Base-by-base conservation (phyloP, 495 filamentous ascomycete species). In the Annulohypoxylon bovei region DNA sequence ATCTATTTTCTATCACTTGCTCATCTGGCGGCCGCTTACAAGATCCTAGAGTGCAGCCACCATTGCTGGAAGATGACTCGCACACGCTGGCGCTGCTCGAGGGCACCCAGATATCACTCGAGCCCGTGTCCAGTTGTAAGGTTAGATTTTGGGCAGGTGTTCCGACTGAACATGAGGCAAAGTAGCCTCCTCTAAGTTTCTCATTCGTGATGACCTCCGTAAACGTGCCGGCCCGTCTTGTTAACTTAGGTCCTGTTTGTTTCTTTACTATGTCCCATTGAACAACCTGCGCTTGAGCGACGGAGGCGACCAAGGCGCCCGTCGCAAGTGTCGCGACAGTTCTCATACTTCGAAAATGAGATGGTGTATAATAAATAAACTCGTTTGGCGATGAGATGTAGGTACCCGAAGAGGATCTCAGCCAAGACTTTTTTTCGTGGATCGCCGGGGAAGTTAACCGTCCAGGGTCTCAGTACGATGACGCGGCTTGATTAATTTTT, bases 91-190 rank as follows among this genome's bases (percentile, higher is more conserved):
- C 90, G 9, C 75, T 78, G 12, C 84, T 83, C 4, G 87, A 84
- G 63, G 94, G 93, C 23, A 89, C 86, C 94, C 94, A 98, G 25
- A 97, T 84, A 81, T 98, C 95, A 68, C 93, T 96, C 71, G 93
- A 96, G 18, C 92, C 92, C 1, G 92, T 95, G 75, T 95, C 92
- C 62, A 95, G 80, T 75, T 93, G 89, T 49, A 95, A 74, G 1
- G 85, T 85, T 30, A 95, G 65, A 6, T 80, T 78, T 73, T 95
- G 92, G 1, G 79, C 73, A 0, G 92, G 92, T 25, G 91, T 93
- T 14, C 92, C 92, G 30, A 95, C 71, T 33, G 80, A 84, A 69
- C 93, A 82, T 54, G 90, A 90, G 23, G 88, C 87, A 71, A 87
- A 90, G 71, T 95, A 95, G 16, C 91, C 84, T 52, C 82, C 82